Percentiles rank a stretch among this genome's conserved stretches.
These are phyloP conservation scores for Lepidium didymum DNA, from an alignment of 345 rosid genomes.

Conservation along the genomic window DNA sequence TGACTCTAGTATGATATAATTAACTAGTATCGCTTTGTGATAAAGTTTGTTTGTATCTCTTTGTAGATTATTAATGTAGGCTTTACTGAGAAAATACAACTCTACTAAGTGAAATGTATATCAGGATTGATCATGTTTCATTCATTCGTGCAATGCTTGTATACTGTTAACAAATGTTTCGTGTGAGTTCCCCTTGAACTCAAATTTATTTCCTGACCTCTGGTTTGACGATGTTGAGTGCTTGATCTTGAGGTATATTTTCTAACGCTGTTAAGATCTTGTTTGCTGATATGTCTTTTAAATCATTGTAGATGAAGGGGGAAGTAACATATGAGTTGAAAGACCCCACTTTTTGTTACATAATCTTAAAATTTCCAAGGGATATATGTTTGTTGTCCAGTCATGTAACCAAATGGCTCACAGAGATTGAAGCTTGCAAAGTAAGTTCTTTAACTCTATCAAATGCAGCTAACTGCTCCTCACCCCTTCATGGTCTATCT, in stretches of 20 bases:
- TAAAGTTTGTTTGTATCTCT: background rate
- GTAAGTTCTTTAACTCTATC: slow-evolving; percentile 31
- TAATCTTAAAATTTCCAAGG: slow-evolving; percentile 44
- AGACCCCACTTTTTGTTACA: slow-evolving; percentile 78
- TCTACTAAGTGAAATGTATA: background rate
- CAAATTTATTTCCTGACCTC: background rate
- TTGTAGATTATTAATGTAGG: slow-evolving; percentile 1
- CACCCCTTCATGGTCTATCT: background rate
- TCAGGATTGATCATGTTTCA: background rate
- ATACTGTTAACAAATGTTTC: background rate
- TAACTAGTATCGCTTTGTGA: background rate
- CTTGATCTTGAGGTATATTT: background rate
- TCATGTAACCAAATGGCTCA: slow-evolving; percentile 70
- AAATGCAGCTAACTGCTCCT: slow-evolving; percentile 7
- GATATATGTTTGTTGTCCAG: slow-evolving; percentile 58
- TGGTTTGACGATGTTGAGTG: background rate
- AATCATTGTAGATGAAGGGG: slow-evolving; percentile 53
- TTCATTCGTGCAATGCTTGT: background rate
- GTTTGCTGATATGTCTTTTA: slow-evolving; percentile 11
- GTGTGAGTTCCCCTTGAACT: background rate
- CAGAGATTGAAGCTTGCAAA: slow-evolving; percentile 71
- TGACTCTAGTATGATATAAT: background rate
- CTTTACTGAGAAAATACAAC: background rate
- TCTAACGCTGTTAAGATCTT: background rate
- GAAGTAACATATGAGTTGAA: slow-evolving; percentile 78